phyloP scores from a whole-genome alignment of 106 monocot genomes.

The Gastrodia elata region DNA sequence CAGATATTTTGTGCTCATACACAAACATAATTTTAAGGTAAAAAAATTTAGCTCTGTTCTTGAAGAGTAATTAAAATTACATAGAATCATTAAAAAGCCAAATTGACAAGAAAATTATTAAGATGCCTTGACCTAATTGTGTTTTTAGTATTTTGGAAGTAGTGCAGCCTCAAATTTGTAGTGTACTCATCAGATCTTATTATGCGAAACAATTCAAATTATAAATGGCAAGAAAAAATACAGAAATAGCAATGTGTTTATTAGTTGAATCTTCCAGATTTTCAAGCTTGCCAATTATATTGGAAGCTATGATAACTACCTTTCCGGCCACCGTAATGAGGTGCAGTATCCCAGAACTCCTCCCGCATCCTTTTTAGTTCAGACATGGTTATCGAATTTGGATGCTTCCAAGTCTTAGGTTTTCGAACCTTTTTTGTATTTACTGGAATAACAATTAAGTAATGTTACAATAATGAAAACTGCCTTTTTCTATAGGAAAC shows the following conservation, averaged over 20 bases:
- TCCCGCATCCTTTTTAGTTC: conserved; percentile 70
- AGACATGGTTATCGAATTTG: conserved; percentile 46
- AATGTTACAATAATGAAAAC: neutral
- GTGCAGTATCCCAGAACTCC: conserved; percentile 84
- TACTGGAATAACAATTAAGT: neutral
- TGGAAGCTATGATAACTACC: conserved; percentile 20
- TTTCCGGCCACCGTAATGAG: conserved; percentile 81
- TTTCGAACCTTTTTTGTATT: conserved; percentile 45
- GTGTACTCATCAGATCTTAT: neutral
- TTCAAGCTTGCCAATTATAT: neutral
- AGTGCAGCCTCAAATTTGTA: neutral
- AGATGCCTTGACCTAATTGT: too few species aligned
- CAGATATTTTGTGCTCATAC: too few species aligned
- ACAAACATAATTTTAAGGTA: too few species aligned
- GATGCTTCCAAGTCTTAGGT: conserved; percentile 78
- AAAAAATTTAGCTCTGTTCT: too few species aligned
- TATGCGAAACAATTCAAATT: neutral
- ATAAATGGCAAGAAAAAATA: neutral
- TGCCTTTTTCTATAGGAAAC: neutral
- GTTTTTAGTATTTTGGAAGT: neutral
- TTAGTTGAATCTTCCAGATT: neutral
- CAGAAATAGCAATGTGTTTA: neutral
- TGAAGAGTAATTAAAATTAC: too few species aligned
- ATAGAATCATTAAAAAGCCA: too few species aligned
- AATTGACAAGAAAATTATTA: too few species aligned